phyloP scores from a whole-genome alignment of 148 eudicot genomes.

The Rhododendron kiyosumense region DNA sequence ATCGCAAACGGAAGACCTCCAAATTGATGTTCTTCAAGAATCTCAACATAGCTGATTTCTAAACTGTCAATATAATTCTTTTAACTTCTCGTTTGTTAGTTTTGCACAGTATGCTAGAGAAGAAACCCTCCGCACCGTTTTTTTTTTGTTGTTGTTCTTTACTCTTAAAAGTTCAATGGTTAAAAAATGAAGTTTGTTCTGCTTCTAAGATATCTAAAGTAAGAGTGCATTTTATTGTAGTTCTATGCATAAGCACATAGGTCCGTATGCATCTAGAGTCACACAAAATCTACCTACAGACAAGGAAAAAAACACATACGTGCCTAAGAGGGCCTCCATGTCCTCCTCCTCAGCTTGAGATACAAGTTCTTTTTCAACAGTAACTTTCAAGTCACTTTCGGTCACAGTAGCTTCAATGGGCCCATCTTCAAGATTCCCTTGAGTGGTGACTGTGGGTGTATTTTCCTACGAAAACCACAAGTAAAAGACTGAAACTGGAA shows the following conservation, averaged over 20 bases:
- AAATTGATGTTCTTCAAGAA: not conserved
- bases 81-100: not conserved
- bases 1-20: not conserved
- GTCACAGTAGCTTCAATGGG: slow-evolving; percentile 37
- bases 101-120: not conserved
- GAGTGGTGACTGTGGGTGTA: slow-evolving; percentile 47
- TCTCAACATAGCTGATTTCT: not conserved
- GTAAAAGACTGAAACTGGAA: not conserved
- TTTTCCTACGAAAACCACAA: slow-evolving; percentile 49
- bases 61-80: not conserved
- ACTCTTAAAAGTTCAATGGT: not conserved
- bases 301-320: slow-evolving; percentile 49
- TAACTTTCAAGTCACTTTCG: slow-evolving; percentile 65
- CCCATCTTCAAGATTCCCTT: slow-evolving; percentile 56
- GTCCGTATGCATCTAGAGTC: not conserved
- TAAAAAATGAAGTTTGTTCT: not conserved
- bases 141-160: not conserved
- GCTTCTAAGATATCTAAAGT: not conserved
- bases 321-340: slow-evolving; percentile 97
- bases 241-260: not conserved
- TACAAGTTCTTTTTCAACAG: slow-evolving; percentile 93
- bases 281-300: slow-evolving; percentile 5
- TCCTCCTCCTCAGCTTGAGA: slow-evolving; percentile 97
- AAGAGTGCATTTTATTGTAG: not conserved
- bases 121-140: not conserved